Conservation (phyloP, 768 basidiomycete genomes). For the Naganishia vishniacii region DNA sequence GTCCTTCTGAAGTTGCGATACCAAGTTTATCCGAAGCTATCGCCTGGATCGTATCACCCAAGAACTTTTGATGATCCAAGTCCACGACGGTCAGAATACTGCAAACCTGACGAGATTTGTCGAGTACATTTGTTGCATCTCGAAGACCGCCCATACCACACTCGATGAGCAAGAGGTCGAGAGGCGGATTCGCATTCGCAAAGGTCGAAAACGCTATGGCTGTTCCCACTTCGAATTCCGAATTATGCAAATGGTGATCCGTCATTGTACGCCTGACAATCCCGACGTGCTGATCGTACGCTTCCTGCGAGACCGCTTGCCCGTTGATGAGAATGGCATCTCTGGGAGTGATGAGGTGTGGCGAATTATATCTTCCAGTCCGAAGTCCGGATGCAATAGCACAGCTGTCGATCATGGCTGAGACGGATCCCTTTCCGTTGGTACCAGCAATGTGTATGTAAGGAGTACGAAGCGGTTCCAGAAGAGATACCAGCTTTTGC, state of each 20-base stretch:
- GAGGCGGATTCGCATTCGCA: constrained; percentile 51
- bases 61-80: constrained; percentile 85
- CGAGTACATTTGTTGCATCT: constrained; percentile 89
- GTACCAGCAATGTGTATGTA: constrained; percentile 90
- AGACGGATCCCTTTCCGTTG: constrained; percentile 94
- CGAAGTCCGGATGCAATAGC: constrained; percentile 57
- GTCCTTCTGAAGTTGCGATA: constrained; percentile 60
- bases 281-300: constrained; percentile 54
- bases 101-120: constrained; percentile 61
- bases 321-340: constrained; percentile 72
- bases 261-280: constrained; percentile 56
- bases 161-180: constrained; percentile 82
- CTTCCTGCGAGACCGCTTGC: constrained; percentile 52
- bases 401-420: constrained; percentile 73
- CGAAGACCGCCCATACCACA: constrained; percentile 89
- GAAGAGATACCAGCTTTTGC: constrained; percentile 52
- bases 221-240: constrained; percentile 78
- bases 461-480: constrained; percentile 66
- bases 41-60: constrained; percentile 66
- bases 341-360: constrained; percentile 71
- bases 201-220: constrained; percentile 73
- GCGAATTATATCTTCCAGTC: constrained; percentile 83
- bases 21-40: constrained; percentile 80
- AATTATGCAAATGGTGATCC: constrained; percentile 54
- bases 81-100: constrained; percentile 83